Base-by-base conservation (phyloP, 257 asterid species). In the Rehmannia glutinosa region DNA sequence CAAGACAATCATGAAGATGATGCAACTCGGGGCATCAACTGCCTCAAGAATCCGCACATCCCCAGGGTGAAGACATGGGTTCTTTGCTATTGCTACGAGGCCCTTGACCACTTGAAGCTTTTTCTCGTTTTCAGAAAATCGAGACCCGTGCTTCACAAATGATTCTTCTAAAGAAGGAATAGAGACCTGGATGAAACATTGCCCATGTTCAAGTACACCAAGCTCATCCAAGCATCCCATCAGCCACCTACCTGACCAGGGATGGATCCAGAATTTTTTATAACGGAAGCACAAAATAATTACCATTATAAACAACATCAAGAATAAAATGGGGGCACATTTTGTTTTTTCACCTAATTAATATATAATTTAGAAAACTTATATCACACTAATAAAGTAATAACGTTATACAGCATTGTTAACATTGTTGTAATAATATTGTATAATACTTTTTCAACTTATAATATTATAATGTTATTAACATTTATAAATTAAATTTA, bases 61-160 rank as follows among this genome's bases (percentile, higher is more conserved):
- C 45, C 98, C 95, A 0, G 98, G 98, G 73, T 92, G 97, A 52
- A 92, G 91, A 67, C 97, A 92, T 0, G 97, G 97, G 57, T 92
- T 92, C 86, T 92, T 92, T 4, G 96, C 95, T 43, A 92, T 75
- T 21, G 68, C 95, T 1, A 92, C 96, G 25, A 87, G 79, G 46
- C 98, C 90, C 71, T 55, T 77, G 58, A 87, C 59, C 58, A 87
- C 98, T 73, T 79, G 70, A 23, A 75, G 74, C 32, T 75, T 77
- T 78, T 80, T 86, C 66, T 68, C 69, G 3, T 79, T 64, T 55
- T 75, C 80, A 6, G 80, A 79, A 78, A 90, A 92, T 39, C 46
- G 77, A 0, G 87, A 68, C 5, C 96, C 98, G 53, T 92, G 95
- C 66, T 82, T 82, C 30, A 72, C 78, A 60, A 92, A 92, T 68